Conservation (phyloP, 164 flowering plant genomes). For the Magnolia sinica region DNA sequence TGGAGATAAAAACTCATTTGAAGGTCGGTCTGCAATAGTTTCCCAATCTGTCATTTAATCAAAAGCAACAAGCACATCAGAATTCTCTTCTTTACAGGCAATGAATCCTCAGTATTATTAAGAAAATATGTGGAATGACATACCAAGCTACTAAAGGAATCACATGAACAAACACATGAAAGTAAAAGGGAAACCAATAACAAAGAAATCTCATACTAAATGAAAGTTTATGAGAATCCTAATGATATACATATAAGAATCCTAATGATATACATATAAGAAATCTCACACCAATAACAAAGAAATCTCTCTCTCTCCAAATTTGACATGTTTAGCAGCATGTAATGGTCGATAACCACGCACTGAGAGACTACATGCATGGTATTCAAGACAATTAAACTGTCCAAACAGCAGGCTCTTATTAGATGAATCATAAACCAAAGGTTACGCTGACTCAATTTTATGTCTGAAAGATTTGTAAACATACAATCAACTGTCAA, state of each 20-base stretch:
- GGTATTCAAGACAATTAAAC: too few relatives aligned
- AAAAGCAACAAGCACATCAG: neutral
- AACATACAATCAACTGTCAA: too few relatives aligned
- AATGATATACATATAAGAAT: neutral
- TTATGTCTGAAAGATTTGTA: too few relatives aligned
- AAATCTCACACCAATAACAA: too few relatives aligned
- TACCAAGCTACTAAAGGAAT: neutral
- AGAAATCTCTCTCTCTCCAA: too few relatives aligned
- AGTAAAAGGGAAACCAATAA: neutral
- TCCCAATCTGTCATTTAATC: constrained; percentile 72
- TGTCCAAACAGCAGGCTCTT: too few relatives aligned
- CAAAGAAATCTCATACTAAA: constrained; percentile 1
- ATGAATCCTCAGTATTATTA: neutral
- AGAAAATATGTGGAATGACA: neutral
- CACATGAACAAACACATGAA: neutral
- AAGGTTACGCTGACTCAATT: too few relatives aligned
- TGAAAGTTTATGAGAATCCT: neutral
- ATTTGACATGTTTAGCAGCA: too few relatives aligned
- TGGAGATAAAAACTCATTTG: constrained; percentile 45
- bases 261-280: too few relatives aligned
- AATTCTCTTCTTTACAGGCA: neutral
- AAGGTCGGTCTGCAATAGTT: constrained; percentile 67
- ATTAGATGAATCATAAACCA: too few relatives aligned
- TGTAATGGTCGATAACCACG: too few relatives aligned
- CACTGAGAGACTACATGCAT: too few relatives aligned